Conservation (phyloP, 352 stramenopile genomes). For the Globisporangium lucens region DNA sequence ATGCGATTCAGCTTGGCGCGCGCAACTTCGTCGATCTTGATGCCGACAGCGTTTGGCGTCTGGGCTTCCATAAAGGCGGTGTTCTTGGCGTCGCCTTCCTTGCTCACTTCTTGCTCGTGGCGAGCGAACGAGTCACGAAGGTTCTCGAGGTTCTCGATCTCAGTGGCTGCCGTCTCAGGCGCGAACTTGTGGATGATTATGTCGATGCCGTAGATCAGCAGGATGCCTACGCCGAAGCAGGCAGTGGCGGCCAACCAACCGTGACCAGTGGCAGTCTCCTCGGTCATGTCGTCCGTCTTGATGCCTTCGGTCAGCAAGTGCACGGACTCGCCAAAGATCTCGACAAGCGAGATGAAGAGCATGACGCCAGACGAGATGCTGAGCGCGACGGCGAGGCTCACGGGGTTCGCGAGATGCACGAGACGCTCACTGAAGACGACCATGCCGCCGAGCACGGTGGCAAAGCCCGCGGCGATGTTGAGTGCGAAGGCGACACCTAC, state of each 20-base stretch:
- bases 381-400: conserved; percentile 54
- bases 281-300: conserved; percentile 24
- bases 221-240: conserved; percentile 85
- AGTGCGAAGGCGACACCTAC: conserved; percentile 48
- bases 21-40: conserved; percentile 38
- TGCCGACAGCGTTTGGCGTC: conserved; percentile 21
- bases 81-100: conserved; percentile 10
- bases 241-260: conserved; percentile 79
- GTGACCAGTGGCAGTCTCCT: conserved; percentile 24
- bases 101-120: conserved; percentile 11
- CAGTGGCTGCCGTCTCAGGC: conserved; percentile 27
- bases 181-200: conserved; percentile 39
- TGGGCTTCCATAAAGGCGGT: conserved; percentile 29
- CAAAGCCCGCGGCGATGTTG: conserved; percentile 49
- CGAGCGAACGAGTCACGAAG: conserved; percentile 32
- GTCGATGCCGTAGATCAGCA: conserved; percentile 52
- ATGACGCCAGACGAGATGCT: conserved; percentile 71
- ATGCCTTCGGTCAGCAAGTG: conserved; percentile 40
- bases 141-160: conserved; percentile 27
- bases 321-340: conserved; percentile 55
- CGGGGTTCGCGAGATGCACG: conserved; percentile 49
- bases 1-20: conserved; percentile 73
- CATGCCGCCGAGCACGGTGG: conserved; percentile 55
- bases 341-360: conserved; percentile 71
- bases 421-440: conserved; percentile 72